Base-by-base conservation (phyloP, 2,329 filamentous ascomycete species). In the Aspergillus unguis region DNA sequence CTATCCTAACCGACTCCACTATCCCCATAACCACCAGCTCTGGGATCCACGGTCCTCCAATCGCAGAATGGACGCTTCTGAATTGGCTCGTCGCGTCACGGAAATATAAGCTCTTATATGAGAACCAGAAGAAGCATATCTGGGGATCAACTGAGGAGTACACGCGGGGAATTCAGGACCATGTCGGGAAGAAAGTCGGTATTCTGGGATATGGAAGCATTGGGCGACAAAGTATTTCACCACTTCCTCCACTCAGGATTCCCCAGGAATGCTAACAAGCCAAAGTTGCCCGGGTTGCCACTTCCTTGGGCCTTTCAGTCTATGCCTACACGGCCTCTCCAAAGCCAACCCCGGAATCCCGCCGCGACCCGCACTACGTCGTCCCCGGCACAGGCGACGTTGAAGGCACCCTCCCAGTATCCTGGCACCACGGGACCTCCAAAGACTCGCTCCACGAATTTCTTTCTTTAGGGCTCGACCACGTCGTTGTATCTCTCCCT, bases 301-400 rank as follows among this genome's bases (percentile, higher is more conserved):
- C 76, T 10, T 85, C 85, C 2, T 69, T 90, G 61, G 88, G 88
- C 17, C 85, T 89, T 80, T 77, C 83, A 28, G 81, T 92, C 0
- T 77, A 90, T 64, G 88, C 88, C 1, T 91, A 87, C 73, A 92
- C 88, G 0, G 84, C 87, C 0, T 82, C 82, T 27, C 81, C 86
- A 1, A 84, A 86, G n/a, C 67, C 75, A 6, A 90, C 87, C 0
- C 80, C 84, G 0, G 84, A 85, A 50, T 86, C 84, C 1, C 80
- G 80, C 41, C 75, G 71, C 28, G 87, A 92, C 68, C 66, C 72
- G 10, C 81, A 83, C 5, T 92, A 86, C 71, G 81, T 85, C 32
- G 82, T 89, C 0, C 82, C 84, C 0, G 83, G 85, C 0, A 88
- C 87, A 0, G 83, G 83, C 7, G 83, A 85, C 59, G 69, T 74